Conservation (phyloP, 495 filamentous ascomycete species). For the Neurospora sp. region DNA sequence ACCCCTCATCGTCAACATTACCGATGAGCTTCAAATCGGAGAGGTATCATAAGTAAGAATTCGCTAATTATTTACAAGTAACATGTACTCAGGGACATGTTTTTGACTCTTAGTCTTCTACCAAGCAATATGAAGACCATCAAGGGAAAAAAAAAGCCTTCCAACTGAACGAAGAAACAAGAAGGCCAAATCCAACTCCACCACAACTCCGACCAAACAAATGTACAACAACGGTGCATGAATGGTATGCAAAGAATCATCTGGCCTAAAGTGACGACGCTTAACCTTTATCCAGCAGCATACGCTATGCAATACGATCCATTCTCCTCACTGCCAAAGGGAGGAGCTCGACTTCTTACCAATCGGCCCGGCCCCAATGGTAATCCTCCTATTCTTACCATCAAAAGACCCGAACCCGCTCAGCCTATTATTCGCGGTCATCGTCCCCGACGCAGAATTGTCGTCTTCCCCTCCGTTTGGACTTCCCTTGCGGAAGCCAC, state of each 20-base stretch:
- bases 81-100: background rate
- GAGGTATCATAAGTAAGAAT: background rate
- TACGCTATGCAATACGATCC: background rate
- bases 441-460: background rate
- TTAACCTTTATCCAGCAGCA: slow-evolving; percentile 1
- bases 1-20: background rate
- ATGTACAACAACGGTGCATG: background rate
- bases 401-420: background rate
- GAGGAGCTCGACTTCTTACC: background rate
- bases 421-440: background rate
- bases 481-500: background rate
- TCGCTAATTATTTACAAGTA: background rate
- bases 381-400: slow-evolving; percentile 25
- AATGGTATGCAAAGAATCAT: background rate
- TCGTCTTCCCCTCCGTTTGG: background rate
- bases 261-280: background rate
- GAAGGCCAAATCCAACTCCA: background rate
- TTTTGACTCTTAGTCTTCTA: background rate
- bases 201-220: background rate
- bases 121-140: background rate
- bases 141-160: background rate
- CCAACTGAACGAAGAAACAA: background rate
- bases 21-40: background rate
- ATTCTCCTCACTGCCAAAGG: background rate
- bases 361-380: slow-evolving; percentile 11